Base-by-base conservation (phyloP, 805 yeast genomes). In the Candida sphagnicola region DNA sequence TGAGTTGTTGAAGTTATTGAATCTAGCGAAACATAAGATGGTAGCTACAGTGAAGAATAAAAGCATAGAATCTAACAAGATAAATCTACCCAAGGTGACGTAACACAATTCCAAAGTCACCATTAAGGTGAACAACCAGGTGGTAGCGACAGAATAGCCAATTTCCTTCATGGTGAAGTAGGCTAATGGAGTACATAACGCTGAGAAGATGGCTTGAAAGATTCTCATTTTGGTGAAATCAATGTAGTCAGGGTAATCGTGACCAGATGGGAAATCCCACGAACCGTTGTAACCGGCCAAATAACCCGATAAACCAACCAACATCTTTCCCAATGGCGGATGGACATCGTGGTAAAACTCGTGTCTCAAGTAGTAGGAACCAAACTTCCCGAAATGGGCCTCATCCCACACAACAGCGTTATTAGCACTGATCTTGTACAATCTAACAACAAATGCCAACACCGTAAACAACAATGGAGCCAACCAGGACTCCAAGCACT, bases 311-410 rank as follows among this genome's bases (percentile, higher is more conserved):
- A 85, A 65, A 2, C 88, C 95, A 43, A 84, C 80, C 35, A 85
- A 65, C 82, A 85, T 78, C 53, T 85, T 85, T 8, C 93, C 95
- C 49, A 85, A 69, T 1, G 95, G 95, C 15, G 95, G 95, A 55
- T 85, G 95, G 21, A 85, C 95, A 63, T 85, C 95, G 50, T 80
- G 87, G 53, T 85, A 85, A 55, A 85, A 84, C 51, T 85, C 89
- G 53, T 81, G 88, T 57, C 81, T 75, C 47, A 84, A 64, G 59
- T 85, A 85, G 52, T 84, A 80, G 3, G 91, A 81, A 32, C 95
- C 95, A 57, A 85, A 85, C 57, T 83, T 84, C 31, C 93, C 95
- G 57, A 85, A 85, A 67, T 85, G 95, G 4, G 95, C 93, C 59
- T 85, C 95, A 65, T 85, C 95, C 95, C 95, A 85, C 6, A 84